Percentiles rank a stretch among this genome's conserved stretches.
phyloP scores from a whole-genome alignment of 2,329 filamentous ascomycete genomes.

The Colletotrichum karsti region DNA sequence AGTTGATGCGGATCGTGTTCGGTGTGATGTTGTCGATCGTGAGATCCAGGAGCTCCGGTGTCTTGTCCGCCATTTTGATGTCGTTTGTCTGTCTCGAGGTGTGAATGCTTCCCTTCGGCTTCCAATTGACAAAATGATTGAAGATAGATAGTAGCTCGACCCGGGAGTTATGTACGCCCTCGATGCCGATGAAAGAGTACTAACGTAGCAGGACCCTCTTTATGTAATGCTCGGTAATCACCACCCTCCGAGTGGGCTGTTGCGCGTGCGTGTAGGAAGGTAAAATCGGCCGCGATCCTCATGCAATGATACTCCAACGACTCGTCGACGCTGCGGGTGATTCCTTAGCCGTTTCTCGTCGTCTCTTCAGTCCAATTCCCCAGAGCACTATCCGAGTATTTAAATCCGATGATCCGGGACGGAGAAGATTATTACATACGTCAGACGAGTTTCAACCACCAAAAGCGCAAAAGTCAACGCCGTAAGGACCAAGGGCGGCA shows the following conservation, averaged over 20 bases:
- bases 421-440: not conserved
- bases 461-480: not conserved
- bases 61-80: slow-evolving; percentile 14
- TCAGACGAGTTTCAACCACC: not conserved
- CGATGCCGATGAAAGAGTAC: too few relatives aligned
- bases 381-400: not conserved
- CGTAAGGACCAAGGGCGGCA: not conserved
- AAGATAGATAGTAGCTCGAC: too few relatives aligned
- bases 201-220: slow-evolving; percentile 18
- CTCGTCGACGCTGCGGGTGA: not conserved
- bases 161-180: not conserved
- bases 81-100: not conserved
- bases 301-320: not conserved
- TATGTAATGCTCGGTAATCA: slow-evolving; percentile 31
- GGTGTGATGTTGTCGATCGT: slow-evolving; percentile 80
- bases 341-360: not conserved
- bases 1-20: slow-evolving; percentile 76
- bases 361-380: not conserved
- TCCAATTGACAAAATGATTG: too few relatives aligned
- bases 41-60: slow-evolving; percentile 69
- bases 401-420: not conserved
- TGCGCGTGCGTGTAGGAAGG: not conserved
- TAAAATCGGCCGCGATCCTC: not conserved
- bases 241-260: slow-evolving; percentile 11
- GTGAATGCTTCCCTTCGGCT: not conserved